Evolutionary conservation across 371 early-diverging fungal genomes (phyloP).

Genomic region (Thermomucor indicae-seudaticae): DNA sequence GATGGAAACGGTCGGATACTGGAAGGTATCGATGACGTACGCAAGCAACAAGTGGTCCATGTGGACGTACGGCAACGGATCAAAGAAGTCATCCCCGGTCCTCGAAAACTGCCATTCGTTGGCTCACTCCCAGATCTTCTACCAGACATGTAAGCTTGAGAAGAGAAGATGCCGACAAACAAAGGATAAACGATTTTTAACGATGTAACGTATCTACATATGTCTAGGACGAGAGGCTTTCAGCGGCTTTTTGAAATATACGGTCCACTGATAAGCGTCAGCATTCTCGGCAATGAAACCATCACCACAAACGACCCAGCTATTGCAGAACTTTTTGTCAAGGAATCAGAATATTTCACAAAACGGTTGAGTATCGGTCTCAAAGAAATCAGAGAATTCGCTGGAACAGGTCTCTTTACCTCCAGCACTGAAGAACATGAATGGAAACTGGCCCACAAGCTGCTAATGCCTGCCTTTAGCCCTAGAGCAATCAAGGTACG

Average conservation of each 20-base stretch:
- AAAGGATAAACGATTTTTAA: neutral
- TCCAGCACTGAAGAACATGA: conserved; percentile 34
- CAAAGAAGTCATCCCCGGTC: conserved; percentile 22
- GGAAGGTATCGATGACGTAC: conserved; percentile 18
- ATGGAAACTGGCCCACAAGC: conserved; percentile 49
- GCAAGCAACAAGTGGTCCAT: conserved; percentile 20
- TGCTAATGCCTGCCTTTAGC: conserved; percentile 51
- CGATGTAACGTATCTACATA: neutral
- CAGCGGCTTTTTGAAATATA: conserved; percentile 15
- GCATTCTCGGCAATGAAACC: conserved; percentile 7
- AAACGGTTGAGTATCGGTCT: conserved; percentile 24
- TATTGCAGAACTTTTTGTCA: conserved; percentile 28
- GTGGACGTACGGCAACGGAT: conserved; percentile 19
- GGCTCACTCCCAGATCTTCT: conserved; percentile 23
- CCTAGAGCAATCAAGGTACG: conserved; percentile 36
- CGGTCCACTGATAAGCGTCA: conserved; percentile 24
- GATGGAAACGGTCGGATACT: conserved; percentile 12
- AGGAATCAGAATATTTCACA: conserved; percentile 42
- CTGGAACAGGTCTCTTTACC: conserved; percentile 44
- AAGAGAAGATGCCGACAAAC: neutral
- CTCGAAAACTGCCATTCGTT: conserved; percentile 19
- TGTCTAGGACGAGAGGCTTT: conserved; percentile 11
- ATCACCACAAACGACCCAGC: conserved; percentile 31
- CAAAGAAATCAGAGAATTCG: conserved; percentile 31
- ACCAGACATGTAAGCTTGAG: conserved; percentile 16